Evolutionary conservation across 2,329 filamentous ascomycete genomes (phyloP).

Genomic region (Hymenoscyphus scutula): DNA sequence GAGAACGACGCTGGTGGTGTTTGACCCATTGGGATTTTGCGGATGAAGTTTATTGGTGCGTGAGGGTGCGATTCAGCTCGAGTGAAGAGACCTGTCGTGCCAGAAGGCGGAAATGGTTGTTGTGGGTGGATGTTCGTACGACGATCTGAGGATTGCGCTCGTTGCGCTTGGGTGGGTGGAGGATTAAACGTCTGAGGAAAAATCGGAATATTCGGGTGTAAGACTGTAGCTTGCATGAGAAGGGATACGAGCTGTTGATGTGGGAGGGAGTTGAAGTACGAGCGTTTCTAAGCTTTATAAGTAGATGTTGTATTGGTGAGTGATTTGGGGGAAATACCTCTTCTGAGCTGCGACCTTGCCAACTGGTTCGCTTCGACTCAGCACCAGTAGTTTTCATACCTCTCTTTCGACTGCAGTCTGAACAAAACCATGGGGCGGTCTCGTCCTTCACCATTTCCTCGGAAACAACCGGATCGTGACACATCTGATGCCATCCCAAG

Average conservation of each 20-base stretch:
- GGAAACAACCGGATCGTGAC: slow-evolving; percentile 73
- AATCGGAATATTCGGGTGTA: slow-evolving; percentile 64
- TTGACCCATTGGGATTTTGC: slow-evolving; percentile 35
- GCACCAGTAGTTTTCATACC: slow-evolving; percentile 41
- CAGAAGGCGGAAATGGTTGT: slow-evolving; percentile 35
- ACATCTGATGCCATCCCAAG: slow-evolving; percentile 75
- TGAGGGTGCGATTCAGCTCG: slow-evolving; percentile 39
- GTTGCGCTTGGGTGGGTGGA: slow-evolving; percentile 18
- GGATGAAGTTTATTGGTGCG: slow-evolving; percentile 41
- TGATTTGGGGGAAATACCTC: slow-evolving; percentile 37
- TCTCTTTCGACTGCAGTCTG: slow-evolving; percentile 53
- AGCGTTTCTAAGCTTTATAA: slow-evolving; percentile 49
- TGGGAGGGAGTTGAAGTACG: slow-evolving; percentile 61
- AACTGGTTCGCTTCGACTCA: slow-evolving; percentile 37
- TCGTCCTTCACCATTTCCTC: slow-evolving; percentile 65
- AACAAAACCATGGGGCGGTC: slow-evolving; percentile 70
- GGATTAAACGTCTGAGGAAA: slow-evolving; percentile 45
- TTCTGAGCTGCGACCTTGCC: slow-evolving; percentile 39
- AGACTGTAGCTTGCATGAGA: slow-evolving; percentile 58
- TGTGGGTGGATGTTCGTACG: slow-evolving; percentile 28
- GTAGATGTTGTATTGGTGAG: slow-evolving; percentile 6
- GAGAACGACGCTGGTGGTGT: slow-evolving; percentile 54
- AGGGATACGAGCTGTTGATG: slow-evolving; percentile 62
- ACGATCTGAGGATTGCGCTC: slow-evolving; percentile 24
- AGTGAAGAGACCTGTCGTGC: slow-evolving; percentile 36